Evolutionary conservation across 169 alveolate genomes (phyloP).

Genomic region (Babesia bovis): DNA sequence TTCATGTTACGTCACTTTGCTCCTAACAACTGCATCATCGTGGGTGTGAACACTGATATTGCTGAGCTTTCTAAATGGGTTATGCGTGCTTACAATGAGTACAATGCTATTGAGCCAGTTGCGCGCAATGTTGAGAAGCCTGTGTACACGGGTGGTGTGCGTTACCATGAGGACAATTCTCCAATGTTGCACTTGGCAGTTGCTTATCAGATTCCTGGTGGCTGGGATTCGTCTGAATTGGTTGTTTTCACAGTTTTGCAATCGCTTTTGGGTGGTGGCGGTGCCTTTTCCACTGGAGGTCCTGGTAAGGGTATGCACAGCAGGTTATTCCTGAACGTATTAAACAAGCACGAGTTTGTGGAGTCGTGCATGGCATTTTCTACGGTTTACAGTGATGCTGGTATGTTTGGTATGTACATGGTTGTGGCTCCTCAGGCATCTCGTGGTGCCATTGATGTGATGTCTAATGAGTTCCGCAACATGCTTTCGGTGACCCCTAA

Average conservation of each 20-base stretch:
- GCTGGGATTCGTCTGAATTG: slow-evolving; percentile 81
- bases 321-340: slow-evolving; percentile 80
- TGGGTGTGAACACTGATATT: slow-evolving; percentile 82
- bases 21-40: slow-evolving; percentile 76
- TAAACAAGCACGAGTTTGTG: slow-evolving; percentile 82
- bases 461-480: slow-evolving; percentile 75
- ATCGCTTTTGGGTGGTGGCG: slow-evolving; percentile 90
- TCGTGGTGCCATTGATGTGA: slow-evolving; percentile 67
- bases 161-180: slow-evolving; percentile 76
- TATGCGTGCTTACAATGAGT: slow-evolving; percentile 85
- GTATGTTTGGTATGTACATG: slow-evolving; percentile 86
- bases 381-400: slow-evolving; percentile 86
- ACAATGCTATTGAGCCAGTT: slow-evolving; percentile 79
- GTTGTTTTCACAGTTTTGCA: slow-evolving; percentile 81
- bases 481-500: slow-evolving; percentile 72
- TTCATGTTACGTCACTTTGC: slow-evolving; percentile 84
- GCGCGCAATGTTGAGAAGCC: slow-evolving; percentile 51
- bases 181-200: slow-evolving; percentile 83
- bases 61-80: slow-evolving; percentile 83
- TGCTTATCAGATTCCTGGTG: slow-evolving; percentile 75
- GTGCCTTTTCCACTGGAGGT: slow-evolving; percentile 90
- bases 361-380: slow-evolving; percentile 89
- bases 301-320: slow-evolving; percentile 92
- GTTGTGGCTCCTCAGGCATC: slow-evolving; percentile 78
- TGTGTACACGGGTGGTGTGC: slow-evolving; percentile 88